Conservation (phyloP, 2,329 filamentous ascomycete species). For the Berkeleyomyces basicola region DNA sequence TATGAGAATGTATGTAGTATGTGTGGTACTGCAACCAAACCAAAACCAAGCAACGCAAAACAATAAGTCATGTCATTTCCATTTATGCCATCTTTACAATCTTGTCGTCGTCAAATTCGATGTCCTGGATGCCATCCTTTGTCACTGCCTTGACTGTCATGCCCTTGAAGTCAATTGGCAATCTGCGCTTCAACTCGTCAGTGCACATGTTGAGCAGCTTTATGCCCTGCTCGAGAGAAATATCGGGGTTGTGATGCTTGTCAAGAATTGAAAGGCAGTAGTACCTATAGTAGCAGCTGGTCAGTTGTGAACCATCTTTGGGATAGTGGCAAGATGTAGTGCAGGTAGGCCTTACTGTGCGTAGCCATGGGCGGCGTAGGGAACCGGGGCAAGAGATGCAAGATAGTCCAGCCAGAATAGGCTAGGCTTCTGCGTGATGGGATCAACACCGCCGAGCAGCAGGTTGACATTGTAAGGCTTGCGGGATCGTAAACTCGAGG, state of each 20-base stretch:
- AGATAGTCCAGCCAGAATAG: slow-evolving; percentile 98
- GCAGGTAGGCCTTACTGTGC: slow-evolving; percentile 52
- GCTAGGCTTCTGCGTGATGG: slow-evolving; percentile 76
- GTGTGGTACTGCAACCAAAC: background rate
- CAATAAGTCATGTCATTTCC: slow-evolving; percentile 16
- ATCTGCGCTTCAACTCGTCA: slow-evolving; percentile 87
- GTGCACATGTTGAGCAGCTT: slow-evolving; percentile 90
- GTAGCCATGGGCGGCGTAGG: slow-evolving; percentile 95
- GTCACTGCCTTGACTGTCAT: slow-evolving; percentile 88
- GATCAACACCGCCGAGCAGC: slow-evolving; percentile 82
- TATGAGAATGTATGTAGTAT: background rate
- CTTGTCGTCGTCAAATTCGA: slow-evolving; percentile 72
- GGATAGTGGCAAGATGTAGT: background rate
- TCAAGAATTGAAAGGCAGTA: slow-evolving; percentile 96
- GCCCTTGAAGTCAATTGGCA: slow-evolving; percentile 98
- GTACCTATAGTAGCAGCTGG: slow-evolving; percentile 40
- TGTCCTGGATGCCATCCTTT: slow-evolving; percentile 76
- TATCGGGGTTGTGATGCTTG: slow-evolving; percentile 96
- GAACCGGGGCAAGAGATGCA: slow-evolving; percentile 69
- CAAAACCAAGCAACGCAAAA: slow-evolving; percentile 6
- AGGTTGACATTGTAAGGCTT: slow-evolving; percentile 97
- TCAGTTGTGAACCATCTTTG: background rate
- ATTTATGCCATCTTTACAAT: slow-evolving; percentile 42
- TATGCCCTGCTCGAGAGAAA: slow-evolving; percentile 72
- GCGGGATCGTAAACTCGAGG: slow-evolving; percentile 73